Evolutionary conservation across 176 grass and related monocot genomes (phyloP), one percentile per base, ranked within the genome.

Genomic region (Oryza nivara): DNA sequence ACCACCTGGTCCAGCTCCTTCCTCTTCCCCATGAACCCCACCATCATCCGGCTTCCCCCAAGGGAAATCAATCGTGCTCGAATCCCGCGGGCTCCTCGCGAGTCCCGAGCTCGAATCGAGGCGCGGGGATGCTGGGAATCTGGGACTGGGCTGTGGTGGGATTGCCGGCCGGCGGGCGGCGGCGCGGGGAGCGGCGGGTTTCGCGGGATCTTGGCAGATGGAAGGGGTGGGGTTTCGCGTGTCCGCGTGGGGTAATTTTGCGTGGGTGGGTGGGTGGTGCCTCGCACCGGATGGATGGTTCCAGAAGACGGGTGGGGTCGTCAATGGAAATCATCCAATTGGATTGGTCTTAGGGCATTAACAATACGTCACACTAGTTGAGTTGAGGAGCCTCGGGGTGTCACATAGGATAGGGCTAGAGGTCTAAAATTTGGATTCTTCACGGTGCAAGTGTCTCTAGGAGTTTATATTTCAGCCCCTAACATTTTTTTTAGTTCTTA

Each of bases 21-120:
- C 92, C 92, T 94, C 92, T 94, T 94, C 87, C 86, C 84, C 89
- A 54, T 40, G 85, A 90, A 93, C 41, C 85, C 88, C 44, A 69
- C 73, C 88, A 90, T 90, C 85, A 9, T 48, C 80, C 36, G 5
- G 36, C 36, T 6, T 5, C 4, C 36, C 36, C 40, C 40, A 8
- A 5, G 7, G 35, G 25, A 7, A 77, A 86, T 60, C 78, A 1
- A 32, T 36, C 35, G 36, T 6, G 45, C 63, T 11, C 60, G 9
- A 30, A 79, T 5, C 16, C 47, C 38, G 30, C 80, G 43, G 84
- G 51, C 41, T 83, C 67, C 58, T 43, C 26, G 23, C 49, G 20
- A 73, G 46, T 8, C 3, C 34, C 35, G 2, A 20, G 75, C 64
- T 34, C 70, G 64, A 80, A 83, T 80, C 41, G 70, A 65, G 47